phyloP scores from a whole-genome alignment of 257 asterid genomes.

The Solanum okadae region DNA sequence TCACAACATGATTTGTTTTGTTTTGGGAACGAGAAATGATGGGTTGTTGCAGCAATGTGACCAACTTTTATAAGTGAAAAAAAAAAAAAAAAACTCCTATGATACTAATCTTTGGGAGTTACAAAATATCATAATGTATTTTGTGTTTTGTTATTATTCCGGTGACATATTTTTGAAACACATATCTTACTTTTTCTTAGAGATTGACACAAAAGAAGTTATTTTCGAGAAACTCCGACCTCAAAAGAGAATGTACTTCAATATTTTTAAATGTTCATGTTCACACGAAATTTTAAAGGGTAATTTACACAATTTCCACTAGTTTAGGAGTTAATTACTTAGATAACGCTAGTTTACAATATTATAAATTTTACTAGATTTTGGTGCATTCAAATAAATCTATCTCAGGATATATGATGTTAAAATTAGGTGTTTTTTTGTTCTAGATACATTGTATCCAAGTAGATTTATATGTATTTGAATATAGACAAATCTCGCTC shows the following conservation, averaged over 20 bases:
- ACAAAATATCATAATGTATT: not conserved
- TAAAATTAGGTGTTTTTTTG: too few species aligned
- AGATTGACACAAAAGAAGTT: not conserved
- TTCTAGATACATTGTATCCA: accelerated
- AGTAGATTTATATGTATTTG: too few species aligned
- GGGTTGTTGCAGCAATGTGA: not conserved
- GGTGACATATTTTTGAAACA: not conserved
- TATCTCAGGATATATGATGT: not conserved
- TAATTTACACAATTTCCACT: too few species aligned
- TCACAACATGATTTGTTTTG: not conserved
- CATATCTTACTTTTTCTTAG: not conserved
- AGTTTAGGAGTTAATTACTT: not conserved
- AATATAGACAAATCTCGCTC: too few species aligned
- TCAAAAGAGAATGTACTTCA: not conserved
- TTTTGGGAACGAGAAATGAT: not conserved
- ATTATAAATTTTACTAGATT: too few species aligned
- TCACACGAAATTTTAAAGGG: not conserved
- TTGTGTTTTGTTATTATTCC: not conserved
- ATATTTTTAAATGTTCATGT: not conserved
- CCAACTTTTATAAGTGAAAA: not conserved
- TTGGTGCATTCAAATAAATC: not conserved
- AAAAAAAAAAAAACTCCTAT: not conserved
- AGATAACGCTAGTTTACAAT: too few species aligned
- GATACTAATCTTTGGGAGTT: not conserved
- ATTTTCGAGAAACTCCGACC: not conserved